Evolutionary conservation across 208 protist species (phyloP), one percentile per base, ranked within the genome.

Genomic region (Leishmania aethiopica): DNA sequence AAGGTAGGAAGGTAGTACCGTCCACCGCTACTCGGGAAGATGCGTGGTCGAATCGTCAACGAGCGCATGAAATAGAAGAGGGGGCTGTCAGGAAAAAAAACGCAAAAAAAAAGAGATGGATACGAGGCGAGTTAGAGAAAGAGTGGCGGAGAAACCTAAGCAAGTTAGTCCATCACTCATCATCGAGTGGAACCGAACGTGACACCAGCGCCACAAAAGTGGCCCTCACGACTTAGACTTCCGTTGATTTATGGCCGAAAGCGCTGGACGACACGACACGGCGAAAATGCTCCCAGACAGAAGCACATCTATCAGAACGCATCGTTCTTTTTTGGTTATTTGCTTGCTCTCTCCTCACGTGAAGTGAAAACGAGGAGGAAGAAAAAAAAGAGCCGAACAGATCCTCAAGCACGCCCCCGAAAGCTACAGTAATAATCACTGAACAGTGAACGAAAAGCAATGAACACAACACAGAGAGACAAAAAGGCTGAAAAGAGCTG

Each of bases 301-400:
- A 74, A 55, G 70, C 13, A 19, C 45, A 47, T 53, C 25, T 53
- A 19, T 53, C 25, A 74, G 45, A 45, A 11, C 8, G 37, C 45
- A 72, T 40, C 64, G 19, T 40, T 69, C 11, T 69, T 69, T 42
- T 69, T 71, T n/a, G 42, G 25, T 22, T 75, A 22, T 45, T 40
- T 77, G 28, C 25, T 62, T 62, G 47, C 28, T 32, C 35, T 13
- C 51, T 42, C 45, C 47, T 40, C 73, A 77, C 73, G 49, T 28
- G 51, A 40, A 60, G 72, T 76, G 47, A 28, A 51, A 22, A 42
- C 37, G 45, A n/a, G 22, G n/a, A 64, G 15, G 25, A 11, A 70
- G 45, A 82, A 75, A 76, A 80, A 80, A 78, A 77, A 77, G 60
- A 75, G 64, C 35, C 51, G n/a, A 55, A 77, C 13, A 28, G 11